Percentiles rank a stretch among this genome's conserved stretches.
Evolutionary conservation across 2,329 filamentous ascomycete genomes (phyloP).

Genomic region (Immersiporthe knoxdaviesiana): DNA sequence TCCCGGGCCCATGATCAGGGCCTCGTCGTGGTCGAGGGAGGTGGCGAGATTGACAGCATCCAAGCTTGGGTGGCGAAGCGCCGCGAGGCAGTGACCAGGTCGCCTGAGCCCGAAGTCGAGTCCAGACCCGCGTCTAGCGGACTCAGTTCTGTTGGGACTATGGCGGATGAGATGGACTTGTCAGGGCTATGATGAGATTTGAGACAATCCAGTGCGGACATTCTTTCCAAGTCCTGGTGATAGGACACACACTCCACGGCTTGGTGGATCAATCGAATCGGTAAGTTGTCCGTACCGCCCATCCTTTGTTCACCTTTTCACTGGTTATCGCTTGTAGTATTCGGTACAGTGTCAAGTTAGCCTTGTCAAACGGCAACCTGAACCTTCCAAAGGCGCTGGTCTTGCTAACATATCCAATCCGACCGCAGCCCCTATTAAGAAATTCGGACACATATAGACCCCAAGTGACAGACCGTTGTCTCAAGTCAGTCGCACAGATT

Average conservation of each 20-base stretch:
- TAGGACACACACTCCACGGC: neutral
- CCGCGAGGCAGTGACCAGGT: constrained; percentile 33
- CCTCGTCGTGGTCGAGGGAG: constrained; percentile 73
- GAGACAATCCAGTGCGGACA: neutral
- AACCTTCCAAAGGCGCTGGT: neutral
- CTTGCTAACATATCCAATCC: neutral
- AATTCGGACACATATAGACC: neutral
- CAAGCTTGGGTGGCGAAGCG: constrained; percentile 63
- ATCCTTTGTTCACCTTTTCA: neutral
- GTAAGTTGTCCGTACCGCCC: neutral
- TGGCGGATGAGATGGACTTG: constrained; percentile 53
- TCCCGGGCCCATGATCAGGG: constrained; percentile 73
- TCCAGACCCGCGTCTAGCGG: constrained; percentile 57
- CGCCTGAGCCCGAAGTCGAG: constrained; percentile 37
- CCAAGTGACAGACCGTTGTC: neutral
- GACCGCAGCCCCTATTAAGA: neutral
- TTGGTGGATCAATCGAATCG: neutral
- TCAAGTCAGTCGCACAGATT: neutral
- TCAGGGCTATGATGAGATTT: constrained; percentile 35
- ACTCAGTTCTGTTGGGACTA: constrained; percentile 57
- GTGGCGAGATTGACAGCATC: constrained; percentile 69
- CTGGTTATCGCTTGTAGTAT: neutral
- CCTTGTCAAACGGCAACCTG: neutral
- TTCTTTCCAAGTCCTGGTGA: neutral
- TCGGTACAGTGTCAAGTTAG: neutral